Base-by-base conservation (phyloP, 2,329 filamentous ascomycete genomes). In the Septoria linicola region DNA sequence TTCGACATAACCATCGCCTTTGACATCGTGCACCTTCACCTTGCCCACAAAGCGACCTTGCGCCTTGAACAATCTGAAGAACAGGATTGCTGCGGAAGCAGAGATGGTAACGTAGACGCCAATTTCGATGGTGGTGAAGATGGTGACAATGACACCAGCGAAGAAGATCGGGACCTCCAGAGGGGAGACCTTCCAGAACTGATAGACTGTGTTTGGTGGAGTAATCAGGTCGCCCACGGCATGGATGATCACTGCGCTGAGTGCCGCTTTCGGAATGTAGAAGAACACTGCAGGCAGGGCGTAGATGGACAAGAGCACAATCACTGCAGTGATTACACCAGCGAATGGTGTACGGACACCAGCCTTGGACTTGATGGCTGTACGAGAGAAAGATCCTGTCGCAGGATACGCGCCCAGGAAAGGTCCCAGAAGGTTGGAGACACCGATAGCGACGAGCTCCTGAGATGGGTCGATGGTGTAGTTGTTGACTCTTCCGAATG, bases 391-490 rank as follows among this genome's bases (percentile, higher is more conserved):
- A 2, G 93, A 97, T 1, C 93, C 93, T 2, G 92, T 99, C 0
- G 89, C 88, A 11, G 92, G 89, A 66, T 95, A 99, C 2, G 80
- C 93, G 43, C 92, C 93, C 2, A 97, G 78, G 73, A 97, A 96
- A 2, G 93, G 90, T 0, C 89, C 91, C 6, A 97, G 77, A 31
- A 97, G 76, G 67, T 97, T 97, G 30, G 85, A 87, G 20, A 96
- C 82, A 56, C 92, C 92, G 59, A 97, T 96, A 17, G 89, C 92
- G 40, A 99, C 88, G 72, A 99, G 81, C 69, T 99, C 92, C 69
- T 99, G 92, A 0, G 92, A 96, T 0, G 93, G 91, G 62, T 96
- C 85, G 67, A 99, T 96, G 13, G 83, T 85, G 72, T 99, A 99
- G 73, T 96, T 95, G 76, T 96, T 97, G 63, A 96, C 82, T 53